Evolutionary conservation across 1,284 basidiomycete species (phyloP).

Genomic region (Calocybe gambosa): DNA sequence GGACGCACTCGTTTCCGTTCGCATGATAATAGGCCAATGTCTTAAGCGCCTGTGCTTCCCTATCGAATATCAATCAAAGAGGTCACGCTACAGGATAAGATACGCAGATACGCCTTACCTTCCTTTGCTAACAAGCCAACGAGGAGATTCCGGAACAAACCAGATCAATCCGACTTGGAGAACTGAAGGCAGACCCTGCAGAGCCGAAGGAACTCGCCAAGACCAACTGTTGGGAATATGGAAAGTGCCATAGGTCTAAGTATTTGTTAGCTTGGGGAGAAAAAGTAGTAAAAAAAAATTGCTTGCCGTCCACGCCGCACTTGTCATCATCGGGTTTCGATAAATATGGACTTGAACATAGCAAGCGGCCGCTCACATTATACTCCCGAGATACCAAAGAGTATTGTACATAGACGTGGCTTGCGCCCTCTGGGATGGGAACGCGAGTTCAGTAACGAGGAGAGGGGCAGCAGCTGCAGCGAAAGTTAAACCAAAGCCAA

Average conservation of each 20-base stretch:
- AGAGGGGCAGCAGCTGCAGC: constrained; percentile 64
- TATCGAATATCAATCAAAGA: constrained; percentile 11
- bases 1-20: constrained; percentile 47
- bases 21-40: constrained; percentile 72
- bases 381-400: constrained; percentile 75
- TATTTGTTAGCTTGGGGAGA: background rate
- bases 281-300: background rate
- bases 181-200: constrained; percentile 60
- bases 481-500: constrained; percentile 76
- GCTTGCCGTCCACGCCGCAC: constrained; percentile 58
- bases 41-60: constrained; percentile 51
- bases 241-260: constrained; percentile 60
- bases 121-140: constrained; percentile 65
- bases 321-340: constrained; percentile 13
- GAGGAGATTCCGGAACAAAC: constrained; percentile 66
- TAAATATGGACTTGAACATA: background rate
- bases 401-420: constrained; percentile 72
- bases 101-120: background rate
- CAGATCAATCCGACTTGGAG: constrained; percentile 55
- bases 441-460: constrained; percentile 72
- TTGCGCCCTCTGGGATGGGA: constrained; percentile 69
- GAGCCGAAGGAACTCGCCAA: constrained; percentile 68
- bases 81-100: background rate
- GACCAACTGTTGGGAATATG: constrained; percentile 60
- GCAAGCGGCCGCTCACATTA: constrained; percentile 40